Conservation (phyloP, 441 rosid species). For the Brassica balearica region DNA sequence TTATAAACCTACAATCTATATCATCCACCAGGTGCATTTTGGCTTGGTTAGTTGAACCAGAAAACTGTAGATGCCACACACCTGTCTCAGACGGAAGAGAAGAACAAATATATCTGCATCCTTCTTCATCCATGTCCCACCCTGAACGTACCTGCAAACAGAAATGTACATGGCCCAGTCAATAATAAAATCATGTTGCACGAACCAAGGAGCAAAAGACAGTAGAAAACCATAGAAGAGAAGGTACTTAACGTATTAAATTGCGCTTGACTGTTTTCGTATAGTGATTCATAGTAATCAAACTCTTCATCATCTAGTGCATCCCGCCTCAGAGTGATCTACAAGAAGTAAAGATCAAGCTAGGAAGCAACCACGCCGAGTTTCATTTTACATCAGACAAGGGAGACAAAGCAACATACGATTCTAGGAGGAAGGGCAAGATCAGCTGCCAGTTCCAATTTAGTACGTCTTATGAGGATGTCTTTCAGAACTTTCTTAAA, state of each 20-base stretch:
- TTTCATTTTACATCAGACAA: constrained; percentile 18
- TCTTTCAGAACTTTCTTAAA: constrained; percentile 78
- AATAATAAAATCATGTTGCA: constrained; percentile 5
- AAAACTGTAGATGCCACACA: constrained; percentile 36
- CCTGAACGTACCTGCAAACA: constrained; percentile 71
- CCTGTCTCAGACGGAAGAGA: constrained; percentile 96
- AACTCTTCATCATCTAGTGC: constrained; percentile 77
- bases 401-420: constrained; percentile 51
- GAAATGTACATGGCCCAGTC: constrained; percentile 17
- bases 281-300: constrained; percentile 85
- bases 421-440: constrained; percentile 98
- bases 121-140: constrained; percentile 92
- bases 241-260: constrained; percentile 75
- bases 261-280: constrained; percentile 83
- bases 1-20: constrained; percentile 24
- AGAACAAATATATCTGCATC: constrained; percentile 95
- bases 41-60: constrained; percentile 4
- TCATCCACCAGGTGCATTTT: constrained; percentile 7
- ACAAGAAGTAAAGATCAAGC: constrained; percentile 32
- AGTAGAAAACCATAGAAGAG: constrained; percentile 23
- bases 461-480: constrained; percentile 88
- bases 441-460: constrained; percentile 93
- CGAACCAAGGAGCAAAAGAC: constrained; percentile 31
- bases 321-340: constrained; percentile 91
- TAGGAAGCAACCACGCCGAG: constrained; percentile 28